Evolutionary conservation across 768 basidiomycete species (phyloP), one percentile per base, ranked within the genome.

Genomic region (Psilocybe tampanensis): DNA sequence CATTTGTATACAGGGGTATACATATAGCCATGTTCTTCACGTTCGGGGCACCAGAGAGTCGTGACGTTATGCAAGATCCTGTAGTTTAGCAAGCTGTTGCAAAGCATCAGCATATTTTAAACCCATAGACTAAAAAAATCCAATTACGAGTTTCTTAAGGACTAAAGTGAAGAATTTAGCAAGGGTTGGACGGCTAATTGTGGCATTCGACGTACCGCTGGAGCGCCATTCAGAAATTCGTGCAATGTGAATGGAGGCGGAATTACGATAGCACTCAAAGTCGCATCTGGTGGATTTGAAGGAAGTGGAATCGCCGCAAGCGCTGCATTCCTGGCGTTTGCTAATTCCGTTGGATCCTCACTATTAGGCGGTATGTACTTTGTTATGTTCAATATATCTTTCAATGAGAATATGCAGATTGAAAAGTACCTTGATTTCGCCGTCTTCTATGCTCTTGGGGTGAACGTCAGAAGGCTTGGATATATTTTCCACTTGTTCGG

Each of bases 11-110:
- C 66, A 0, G 90, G 89, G 1, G 84, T 78, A 52, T 92, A 82
- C 67, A 86, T 84, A 64, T 88, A 92, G 2, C 90, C 90, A 54
- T 92, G 89, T 60, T 92, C 90, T 74, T 93, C 90, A 49, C 86
- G 84, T 44, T 90, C 89, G 2, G 88, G 83, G 64, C 90, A 92
- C 90, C 90, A 93, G 33, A 78, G 77, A 2, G 90, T 90, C 17
- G 86, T 91, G 6, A 74, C 67, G 55, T 85, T 82, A 52, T 88
- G 83, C 36, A 93, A 75, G 41, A 89, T 78, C 44, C 85, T 83
- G 66, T 90, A 88, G 59, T 85, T 85, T 7, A 79, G 72, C 7
- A 92, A 77, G 39, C 90, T 34, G 22, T 32, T 60, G 3, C 47
- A 15, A 23, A 19, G n/a, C 7, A 13, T 19, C 26, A 26, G 24